Evolutionary conservation across 192 early-diverging fungal genomes (phyloP).

Genomic region (Podochytrium sp.): DNA sequence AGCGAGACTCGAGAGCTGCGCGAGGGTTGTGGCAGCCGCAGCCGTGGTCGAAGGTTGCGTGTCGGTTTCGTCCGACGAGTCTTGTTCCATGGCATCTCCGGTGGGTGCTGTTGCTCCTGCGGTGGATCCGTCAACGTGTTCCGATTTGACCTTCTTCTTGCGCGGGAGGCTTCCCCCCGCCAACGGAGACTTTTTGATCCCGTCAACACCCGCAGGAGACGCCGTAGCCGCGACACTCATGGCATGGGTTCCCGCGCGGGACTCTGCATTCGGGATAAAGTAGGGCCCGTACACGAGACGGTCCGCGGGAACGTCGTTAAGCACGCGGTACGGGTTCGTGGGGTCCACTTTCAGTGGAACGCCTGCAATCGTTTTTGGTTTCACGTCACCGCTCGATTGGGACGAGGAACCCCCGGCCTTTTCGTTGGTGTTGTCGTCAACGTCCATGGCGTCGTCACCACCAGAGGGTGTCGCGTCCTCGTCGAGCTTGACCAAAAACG

Average conservation of each 20-base stretch:
- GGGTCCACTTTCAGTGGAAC: background rate
- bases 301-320: conserved; percentile 8
- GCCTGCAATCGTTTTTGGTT: background rate
- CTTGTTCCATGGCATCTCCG: too few species aligned
- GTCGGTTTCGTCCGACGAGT: too few species aligned
- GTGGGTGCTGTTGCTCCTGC: too few species aligned
- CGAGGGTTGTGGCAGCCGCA: too few species aligned
- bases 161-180: too few species aligned
- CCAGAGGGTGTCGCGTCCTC: background rate
- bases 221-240: too few species aligned
- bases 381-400: background rate
- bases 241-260: too few species aligned
- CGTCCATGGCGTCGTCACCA: background rate
- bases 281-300: conserved; percentile 19
- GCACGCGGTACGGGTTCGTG: background rate
- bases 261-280: conserved; percentile 9
- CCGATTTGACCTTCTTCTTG: background rate
- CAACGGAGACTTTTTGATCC: too few species aligned
- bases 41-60: too few species aligned
- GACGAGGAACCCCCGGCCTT: background rate
- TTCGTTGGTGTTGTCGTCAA: background rate
- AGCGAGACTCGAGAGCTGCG: too few species aligned
- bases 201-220: too few species aligned
- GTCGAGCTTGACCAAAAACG: conserved; percentile 8
- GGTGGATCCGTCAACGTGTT: background rate